These are phyloP conservation scores for Jackrogersella minutella DNA, from an alignment of 495 filamentous ascomycete species.

Conservation along the genomic window DNA sequence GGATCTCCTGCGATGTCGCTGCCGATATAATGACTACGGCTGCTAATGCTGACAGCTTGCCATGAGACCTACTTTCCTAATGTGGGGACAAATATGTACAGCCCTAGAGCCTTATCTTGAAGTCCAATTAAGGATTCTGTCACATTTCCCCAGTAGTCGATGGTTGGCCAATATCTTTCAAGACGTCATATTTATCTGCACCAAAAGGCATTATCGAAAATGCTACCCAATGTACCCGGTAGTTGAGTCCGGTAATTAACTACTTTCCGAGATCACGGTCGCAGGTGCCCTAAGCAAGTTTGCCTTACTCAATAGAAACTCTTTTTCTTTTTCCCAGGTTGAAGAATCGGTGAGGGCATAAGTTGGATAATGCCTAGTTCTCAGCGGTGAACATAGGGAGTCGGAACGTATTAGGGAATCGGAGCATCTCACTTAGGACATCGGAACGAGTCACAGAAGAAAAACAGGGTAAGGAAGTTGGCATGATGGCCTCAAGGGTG, in stretches of 20 bases:
- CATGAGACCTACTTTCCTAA: neutral
- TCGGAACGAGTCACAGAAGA: neutral
- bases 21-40: neutral
- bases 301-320: neutral
- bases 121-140: neutral
- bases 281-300: neutral
- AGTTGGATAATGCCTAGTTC: neutral
- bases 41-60: neutral
- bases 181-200: neutral
- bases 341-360: neutral
- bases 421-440: neutral
- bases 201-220: neutral
- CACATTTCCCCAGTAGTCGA: neutral
- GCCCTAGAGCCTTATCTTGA: slow-evolving; percentile 1
- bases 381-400: neutral
- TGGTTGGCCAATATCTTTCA: neutral
- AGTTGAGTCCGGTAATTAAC: neutral
- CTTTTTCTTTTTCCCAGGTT: neutral
- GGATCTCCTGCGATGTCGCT: neutral
- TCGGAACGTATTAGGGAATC: slow-evolving; percentile 7
- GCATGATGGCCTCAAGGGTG: neutral
- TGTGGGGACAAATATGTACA: neutral
- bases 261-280: neutral
- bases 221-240: neutral
- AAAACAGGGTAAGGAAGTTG: neutral